Evolutionary conservation across 2,329 filamentous ascomycete genomes (phyloP), one percentile per base, ranked within the genome.

Genomic region (Neopestalotiopsis sp.): DNA sequence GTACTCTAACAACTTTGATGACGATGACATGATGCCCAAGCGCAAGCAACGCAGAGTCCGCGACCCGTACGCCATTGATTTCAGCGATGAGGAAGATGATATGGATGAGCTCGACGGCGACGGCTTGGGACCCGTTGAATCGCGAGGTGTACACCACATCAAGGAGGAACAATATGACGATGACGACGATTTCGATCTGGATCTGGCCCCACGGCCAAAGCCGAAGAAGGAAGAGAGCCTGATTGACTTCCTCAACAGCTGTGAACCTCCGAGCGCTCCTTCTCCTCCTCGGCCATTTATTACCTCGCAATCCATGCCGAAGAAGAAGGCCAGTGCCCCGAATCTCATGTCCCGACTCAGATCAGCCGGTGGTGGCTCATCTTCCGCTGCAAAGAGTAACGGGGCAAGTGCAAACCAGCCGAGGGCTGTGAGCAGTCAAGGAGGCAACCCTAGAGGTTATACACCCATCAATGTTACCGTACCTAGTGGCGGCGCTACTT

Each of bases 11-110:
- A 79, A 81, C 66, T 83, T 86, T 70, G 85, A 85, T 34, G 84
- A 87, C 2, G 85, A 85, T 1, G 83, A 87, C 63, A 85, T 85
- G 79, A 86, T 90, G 77, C 91, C 93, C 5, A 88, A 89, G 74
- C 89, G 92, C 67, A 97, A 93, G 76, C 93, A 91, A 59, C 89
- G 91, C 61, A 90, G 94, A 34, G 89, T 94, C 65, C 92, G 89
- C 68, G 96, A 99, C 75, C 96, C 95, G 0, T 98, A 98, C 73
- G 94, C 94, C n/a, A 94, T 98, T 71, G 95, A 98, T 76, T 84
- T 90, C 38, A 92, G 91, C 74, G 91, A 94, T 68, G 89, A 92
- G 67, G 90, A 90, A 4, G 85, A 90, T 12, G 87, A 89, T 14
- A 86, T 90, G 7, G 74, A 79, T 3, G 45, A 53, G 45, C 20